Percentiles rank a stretch among this genome's conserved stretches.
Evolutionary conservation across 148 eudicot genomes (phyloP).

Genomic region (Amaranthus hypochondriacus): DNA sequence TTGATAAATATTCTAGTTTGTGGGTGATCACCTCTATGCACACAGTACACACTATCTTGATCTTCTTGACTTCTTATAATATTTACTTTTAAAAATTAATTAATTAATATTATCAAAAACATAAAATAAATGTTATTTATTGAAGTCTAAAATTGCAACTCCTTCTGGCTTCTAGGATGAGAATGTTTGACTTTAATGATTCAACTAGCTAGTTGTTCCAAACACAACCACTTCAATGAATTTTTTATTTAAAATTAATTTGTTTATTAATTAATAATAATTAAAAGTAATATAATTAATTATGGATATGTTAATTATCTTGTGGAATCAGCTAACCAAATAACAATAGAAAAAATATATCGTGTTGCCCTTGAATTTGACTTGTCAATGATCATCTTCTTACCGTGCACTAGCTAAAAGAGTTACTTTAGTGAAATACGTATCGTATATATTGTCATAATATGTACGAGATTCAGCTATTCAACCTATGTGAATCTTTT

Average conservation of each 20-base stretch:
- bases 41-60: neutral
- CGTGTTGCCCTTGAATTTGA: neutral
- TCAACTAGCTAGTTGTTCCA: neutral
- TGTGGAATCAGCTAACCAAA: no score
- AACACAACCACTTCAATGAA: conserved; percentile 13
- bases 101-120: neutral
- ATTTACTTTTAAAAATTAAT: no score
- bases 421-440: neutral
- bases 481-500: no score
- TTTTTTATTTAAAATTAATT: neutral
- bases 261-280: no score
- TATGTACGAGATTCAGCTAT: no score
- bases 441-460: no score
- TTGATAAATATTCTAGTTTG: neutral
- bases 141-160: conserved; percentile 15
- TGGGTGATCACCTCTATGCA: neutral
- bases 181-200: conserved; percentile 12
- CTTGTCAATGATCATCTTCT: neutral
- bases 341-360: neutral
- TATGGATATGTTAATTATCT: no score
- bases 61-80: neutral
- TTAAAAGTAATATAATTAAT: no score
- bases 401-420: neutral
- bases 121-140: neutral
- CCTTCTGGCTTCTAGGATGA: neutral